Evolutionary conservation across 208 protist species (phyloP).

Genomic region (Trypanosoma congolense): DNA sequence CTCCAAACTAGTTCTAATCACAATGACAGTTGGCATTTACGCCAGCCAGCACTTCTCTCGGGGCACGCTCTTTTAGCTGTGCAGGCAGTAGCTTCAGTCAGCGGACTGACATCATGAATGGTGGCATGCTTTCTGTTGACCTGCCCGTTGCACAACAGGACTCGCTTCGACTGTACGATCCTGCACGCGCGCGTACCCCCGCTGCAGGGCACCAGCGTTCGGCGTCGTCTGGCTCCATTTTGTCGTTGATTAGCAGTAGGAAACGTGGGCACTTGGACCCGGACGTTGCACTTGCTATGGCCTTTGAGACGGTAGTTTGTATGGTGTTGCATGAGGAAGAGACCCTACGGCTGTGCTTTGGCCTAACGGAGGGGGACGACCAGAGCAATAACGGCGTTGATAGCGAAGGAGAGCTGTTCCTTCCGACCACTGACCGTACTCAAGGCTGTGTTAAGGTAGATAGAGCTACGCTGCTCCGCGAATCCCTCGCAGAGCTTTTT

Average conservation of each 20-base stretch:
- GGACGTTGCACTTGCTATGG: constrained; percentile 75
- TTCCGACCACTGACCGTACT: neutral
- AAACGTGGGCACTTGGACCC: constrained; percentile 48
- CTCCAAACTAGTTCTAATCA: neutral
- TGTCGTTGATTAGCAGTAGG: constrained; percentile 11
- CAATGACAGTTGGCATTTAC: neutral
- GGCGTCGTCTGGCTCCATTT: constrained; percentile 29
- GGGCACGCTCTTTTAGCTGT: neutral
- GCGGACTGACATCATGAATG: constrained; percentile 13
- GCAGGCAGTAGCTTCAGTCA: constrained; percentile 5
- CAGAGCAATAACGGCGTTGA: neutral
- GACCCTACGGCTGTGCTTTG: constrained; percentile 63
- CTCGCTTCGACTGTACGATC: constrained; percentile 39
- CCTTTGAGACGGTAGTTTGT: constrained; percentile 56
- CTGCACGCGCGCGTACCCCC: neutral
- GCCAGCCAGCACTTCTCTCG: neutral
- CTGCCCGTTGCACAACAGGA: constrained; percentile 39
- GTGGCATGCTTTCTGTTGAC: constrained; percentile 40
- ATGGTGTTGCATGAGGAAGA: constrained; percentile 67
- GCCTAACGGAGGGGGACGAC: constrained; percentile 28
- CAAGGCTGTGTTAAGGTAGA: neutral
- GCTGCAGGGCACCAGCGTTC: constrained; percentile 1
- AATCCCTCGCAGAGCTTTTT: constrained; percentile 74
- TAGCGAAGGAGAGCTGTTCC: neutral
- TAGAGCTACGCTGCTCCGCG: constrained; percentile 32